phyloP scores from a whole-genome alignment of 1,284 basidiomycete genomes.

The Malassezia furfur region DNA sequence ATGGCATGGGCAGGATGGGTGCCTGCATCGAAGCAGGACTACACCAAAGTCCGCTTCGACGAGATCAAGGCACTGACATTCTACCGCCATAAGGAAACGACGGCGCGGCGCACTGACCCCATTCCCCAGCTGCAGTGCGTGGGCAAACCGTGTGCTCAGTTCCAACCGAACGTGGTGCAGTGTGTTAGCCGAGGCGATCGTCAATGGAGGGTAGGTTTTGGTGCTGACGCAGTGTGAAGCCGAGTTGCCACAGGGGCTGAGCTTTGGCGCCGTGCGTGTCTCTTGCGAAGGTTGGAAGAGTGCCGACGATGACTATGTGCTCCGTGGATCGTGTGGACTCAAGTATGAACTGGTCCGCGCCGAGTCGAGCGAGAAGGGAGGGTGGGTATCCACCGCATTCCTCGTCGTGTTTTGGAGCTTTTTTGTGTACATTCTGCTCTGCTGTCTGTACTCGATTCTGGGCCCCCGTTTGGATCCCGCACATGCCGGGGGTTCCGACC shows the following conservation, averaged over 20 bases:
- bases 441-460: slow-evolving; percentile 6
- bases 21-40: neutral
- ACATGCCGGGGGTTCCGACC: neutral
- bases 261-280: slow-evolving; percentile 12
- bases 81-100: slow-evolving; percentile 2
- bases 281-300: slow-evolving; percentile 16
- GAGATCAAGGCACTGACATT: slow-evolving; percentile 11
- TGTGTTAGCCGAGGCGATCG: slow-evolving; percentile 7
- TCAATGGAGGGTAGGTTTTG: slow-evolving; percentile 7
- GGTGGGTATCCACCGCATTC: slow-evolving; percentile 1
- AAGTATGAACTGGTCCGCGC: slow-evolving; percentile 6
- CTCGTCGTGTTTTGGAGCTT: slow-evolving; percentile 10
- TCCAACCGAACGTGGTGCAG: slow-evolving; percentile 3
- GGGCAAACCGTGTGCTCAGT: slow-evolving; percentile 1
- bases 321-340: slow-evolving; percentile 13
- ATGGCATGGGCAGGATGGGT: too few species aligned
- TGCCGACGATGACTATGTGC: slow-evolving; percentile 5
- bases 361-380: neutral
- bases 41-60: neutral
- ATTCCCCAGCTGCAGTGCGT: slow-evolving; percentile 13
- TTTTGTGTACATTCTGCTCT: slow-evolving; percentile 8
- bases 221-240: slow-evolving; percentile 8
- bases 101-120: slow-evolving; percentile 5
- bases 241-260: slow-evolving; percentile 3
- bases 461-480: neutral